Percentiles rank a stretch among this genome's conserved stretches.
phyloP scores from a whole-genome alignment of 768 basidiomycete species.

The Rhizopogon vesiculosus region DNA sequence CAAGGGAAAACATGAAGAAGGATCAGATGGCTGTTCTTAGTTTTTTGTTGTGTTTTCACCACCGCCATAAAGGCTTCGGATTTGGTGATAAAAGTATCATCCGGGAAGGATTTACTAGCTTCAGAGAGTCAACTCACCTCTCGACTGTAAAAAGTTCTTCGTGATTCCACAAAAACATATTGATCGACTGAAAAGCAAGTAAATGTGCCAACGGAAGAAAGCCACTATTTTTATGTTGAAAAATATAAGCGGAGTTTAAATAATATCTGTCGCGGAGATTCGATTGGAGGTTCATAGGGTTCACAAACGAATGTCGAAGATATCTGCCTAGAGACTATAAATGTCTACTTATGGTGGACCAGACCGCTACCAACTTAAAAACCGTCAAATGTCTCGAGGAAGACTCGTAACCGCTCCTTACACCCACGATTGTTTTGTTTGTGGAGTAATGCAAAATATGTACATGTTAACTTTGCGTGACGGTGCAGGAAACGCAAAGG shows the following conservation, averaged over 20 bases:
- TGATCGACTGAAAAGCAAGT: neutral
- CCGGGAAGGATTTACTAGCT: neutral
- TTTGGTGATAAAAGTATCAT: constrained; percentile 11
- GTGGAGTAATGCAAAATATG: too few species aligned
- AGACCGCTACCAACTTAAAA: too few species aligned
- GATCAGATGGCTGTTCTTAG: constrained; percentile 32
- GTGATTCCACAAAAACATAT: neutral
- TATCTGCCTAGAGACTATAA: too few species aligned
- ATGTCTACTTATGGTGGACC: too few species aligned
- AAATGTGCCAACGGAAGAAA: too few species aligned
- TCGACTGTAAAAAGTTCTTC: neutral
- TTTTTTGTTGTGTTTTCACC: constrained; percentile 25
- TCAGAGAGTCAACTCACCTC: neutral
- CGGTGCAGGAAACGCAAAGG: too few species aligned
- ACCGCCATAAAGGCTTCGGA: constrained; percentile 24
- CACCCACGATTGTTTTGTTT: too few species aligned
- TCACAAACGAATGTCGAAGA: too few species aligned
- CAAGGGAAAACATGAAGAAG: neutral
- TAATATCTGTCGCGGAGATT: neutral
- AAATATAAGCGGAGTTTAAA: neutral
- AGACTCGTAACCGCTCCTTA: too few species aligned
- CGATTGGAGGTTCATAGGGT: neutral
- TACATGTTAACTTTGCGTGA: too few species aligned
- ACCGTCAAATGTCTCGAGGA: too few species aligned
- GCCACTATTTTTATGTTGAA: neutral